Evolutionary conservation across 306 rosid species (phyloP).

Genomic region (Quercus cerris): DNA sequence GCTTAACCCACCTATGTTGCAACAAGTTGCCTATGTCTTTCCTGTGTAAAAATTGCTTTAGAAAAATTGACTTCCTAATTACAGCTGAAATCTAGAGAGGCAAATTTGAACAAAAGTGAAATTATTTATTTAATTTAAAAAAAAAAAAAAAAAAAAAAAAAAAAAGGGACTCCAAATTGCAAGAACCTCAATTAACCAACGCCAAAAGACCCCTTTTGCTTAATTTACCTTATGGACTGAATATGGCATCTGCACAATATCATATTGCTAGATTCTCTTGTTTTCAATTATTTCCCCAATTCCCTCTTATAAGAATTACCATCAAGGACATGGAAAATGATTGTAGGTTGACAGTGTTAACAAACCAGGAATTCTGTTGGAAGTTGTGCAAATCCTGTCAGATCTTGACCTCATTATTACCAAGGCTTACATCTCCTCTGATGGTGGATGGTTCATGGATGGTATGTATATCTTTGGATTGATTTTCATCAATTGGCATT

Average conservation of each 20-base stretch:
- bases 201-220: neutral
- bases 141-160: too few species aligned
- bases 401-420: constrained; percentile 79
- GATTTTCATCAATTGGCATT: neutral
- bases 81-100: neutral
- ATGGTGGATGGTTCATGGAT: constrained; percentile 95
- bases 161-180: neutral
- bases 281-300: neutral
- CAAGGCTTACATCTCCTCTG: constrained; percentile 81
- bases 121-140: neutral
- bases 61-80: constrained; percentile 6
- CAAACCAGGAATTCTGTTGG: constrained; percentile 85
- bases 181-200: constrained; percentile 4
- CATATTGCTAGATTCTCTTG: neutral
- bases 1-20: neutral
- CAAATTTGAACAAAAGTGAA: constrained; percentile 6
- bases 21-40: neutral
- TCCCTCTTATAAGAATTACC: constrained; percentile 4
- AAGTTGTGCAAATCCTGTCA: constrained; percentile 72
- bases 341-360: constrained; percentile 68
- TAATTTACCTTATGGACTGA: neutral
- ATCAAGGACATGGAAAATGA: constrained; percentile 13
- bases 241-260: constrained; percentile 1
- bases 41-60: neutral
- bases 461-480: constrained; percentile 39